phyloP scores from a whole-genome alignment of 163 green algal species.

The Scenedesmus sp. region DNA sequence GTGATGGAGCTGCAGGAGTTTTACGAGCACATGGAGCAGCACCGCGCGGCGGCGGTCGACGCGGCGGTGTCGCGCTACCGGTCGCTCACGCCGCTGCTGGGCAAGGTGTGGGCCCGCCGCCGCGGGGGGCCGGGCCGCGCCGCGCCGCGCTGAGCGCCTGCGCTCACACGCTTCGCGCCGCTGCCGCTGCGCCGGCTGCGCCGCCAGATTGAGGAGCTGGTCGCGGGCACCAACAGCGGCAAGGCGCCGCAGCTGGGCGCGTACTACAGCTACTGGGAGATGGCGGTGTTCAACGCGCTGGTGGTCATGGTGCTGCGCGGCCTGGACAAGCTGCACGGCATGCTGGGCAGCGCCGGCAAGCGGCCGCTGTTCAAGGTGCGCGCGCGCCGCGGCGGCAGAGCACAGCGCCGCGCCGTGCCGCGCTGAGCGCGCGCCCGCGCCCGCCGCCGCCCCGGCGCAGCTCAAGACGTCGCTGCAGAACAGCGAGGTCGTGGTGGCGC shows the following conservation, averaged over 20 bases:
- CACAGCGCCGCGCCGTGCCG: background rate
- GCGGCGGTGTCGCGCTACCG: conserved; percentile 83
- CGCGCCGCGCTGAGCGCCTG: background rate
- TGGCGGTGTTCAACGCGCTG: conserved; percentile 84
- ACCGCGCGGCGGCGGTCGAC: conserved; percentile 73
- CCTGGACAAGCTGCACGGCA: conserved; percentile 70
- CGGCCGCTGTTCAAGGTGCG: conserved; percentile 59
- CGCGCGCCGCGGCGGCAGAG: background rate
- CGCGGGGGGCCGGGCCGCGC: background rate
- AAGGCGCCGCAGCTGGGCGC: conserved; percentile 71
- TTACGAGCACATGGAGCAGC: conserved; percentile 79
- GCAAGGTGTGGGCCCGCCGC: conserved; percentile 61
- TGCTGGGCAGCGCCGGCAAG: conserved; percentile 34
- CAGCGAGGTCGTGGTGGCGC: conserved; percentile 84
- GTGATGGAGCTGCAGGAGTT: conserved; percentile 84
- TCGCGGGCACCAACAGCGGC: conserved; percentile 86
- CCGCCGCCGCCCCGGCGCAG: conserved; percentile 43
- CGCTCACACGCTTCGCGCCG: no score
- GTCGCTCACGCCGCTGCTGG: conserved; percentile 79
- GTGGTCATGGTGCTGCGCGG: conserved; percentile 78
- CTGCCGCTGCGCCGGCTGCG: background rate
- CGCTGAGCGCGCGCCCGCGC: background rate
- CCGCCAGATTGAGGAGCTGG: conserved; percentile 80
- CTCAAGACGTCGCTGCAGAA: conserved; percentile 75
- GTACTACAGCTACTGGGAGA: conserved; percentile 93